Conservation (phyloP, 768 basidiomycete species). For the Butyriboletus loyo region DNA sequence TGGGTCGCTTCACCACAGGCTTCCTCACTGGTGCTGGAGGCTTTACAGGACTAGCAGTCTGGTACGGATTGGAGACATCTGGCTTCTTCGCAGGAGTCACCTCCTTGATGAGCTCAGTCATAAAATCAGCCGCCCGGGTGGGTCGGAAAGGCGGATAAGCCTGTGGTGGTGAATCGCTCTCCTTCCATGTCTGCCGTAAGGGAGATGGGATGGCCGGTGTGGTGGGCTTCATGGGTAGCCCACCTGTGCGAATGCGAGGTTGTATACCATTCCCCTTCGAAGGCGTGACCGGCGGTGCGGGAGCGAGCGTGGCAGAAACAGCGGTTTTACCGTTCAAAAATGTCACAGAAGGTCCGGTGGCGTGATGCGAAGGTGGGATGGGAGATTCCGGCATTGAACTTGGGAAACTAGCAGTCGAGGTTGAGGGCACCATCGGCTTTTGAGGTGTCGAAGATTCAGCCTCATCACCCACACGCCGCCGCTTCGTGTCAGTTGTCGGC, state of each 20-base stretch:
- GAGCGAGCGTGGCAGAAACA: constrained; percentile 22
- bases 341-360: constrained; percentile 25
- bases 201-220: constrained; percentile 70
- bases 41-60: constrained; percentile 64
- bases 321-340: constrained; percentile 26
- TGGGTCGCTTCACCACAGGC: constrained; percentile 38
- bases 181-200: constrained; percentile 68
- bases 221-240: constrained; percentile 46
- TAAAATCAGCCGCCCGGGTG: constrained; percentile 65
- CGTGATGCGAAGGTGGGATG: constrained; percentile 29
- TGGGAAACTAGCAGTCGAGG: constrained; percentile 24
- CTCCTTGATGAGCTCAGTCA: constrained; percentile 70
- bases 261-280: constrained; percentile 24
- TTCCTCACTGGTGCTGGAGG: constrained; percentile 46
- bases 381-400: constrained; percentile 32
- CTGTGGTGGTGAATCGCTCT: constrained; percentile 39
- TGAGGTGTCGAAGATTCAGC: constrained; percentile 35
- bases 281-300: constrained; percentile 21
- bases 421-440: constrained; percentile 27
- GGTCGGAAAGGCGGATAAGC: constrained; percentile 36
- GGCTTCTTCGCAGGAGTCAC: constrained; percentile 61
- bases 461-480: constrained; percentile 56
- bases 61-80: constrained; percentile 77
- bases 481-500: constrained; percentile 50
- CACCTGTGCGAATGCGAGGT: constrained; percentile 41